Percentiles rank a stretch among this genome's conserved stretches.
Evolutionary conservation across 2,329 filamentous ascomycete genomes (phyloP).

Genomic region (Chalara sp.): DNA sequence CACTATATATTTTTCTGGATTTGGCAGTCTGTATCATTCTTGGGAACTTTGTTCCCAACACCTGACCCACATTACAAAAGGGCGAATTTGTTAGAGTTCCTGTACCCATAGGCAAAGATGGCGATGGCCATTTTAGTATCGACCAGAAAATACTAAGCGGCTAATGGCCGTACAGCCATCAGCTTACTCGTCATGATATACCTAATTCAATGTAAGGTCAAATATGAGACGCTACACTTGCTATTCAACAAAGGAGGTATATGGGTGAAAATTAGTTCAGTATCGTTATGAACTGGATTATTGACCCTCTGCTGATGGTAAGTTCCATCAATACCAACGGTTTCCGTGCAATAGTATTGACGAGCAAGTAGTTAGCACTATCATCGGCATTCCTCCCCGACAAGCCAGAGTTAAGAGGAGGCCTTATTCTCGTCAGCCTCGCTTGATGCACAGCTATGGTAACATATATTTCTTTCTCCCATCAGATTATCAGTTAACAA

Average conservation of each 20-base stretch:
- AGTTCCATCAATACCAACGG: not conserved
- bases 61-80: conserved; percentile 48
- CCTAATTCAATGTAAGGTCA: conserved; percentile 81
- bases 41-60: conserved; percentile 53
- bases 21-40: conserved; percentile 59
- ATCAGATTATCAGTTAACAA: not conserved
- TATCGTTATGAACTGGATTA: conserved; percentile 72
- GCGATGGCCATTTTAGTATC: not conserved
- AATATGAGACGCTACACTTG: conserved; percentile 66
- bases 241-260: conserved; percentile 54
- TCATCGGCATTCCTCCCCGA: conserved; percentile 64
- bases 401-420: conserved; percentile 49
- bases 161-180: conserved; percentile 48
- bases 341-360: too few relatives aligned
- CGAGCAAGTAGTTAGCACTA: conserved; percentile 40
- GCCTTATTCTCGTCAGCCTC: conserved; percentile 75
- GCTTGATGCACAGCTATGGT: conserved; percentile 86
- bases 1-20: conserved; percentile 57
- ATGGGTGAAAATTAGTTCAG: conserved; percentile 76
- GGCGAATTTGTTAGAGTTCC: conserved; percentile 58
- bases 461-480: not conserved
- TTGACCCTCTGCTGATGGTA: conserved; percentile 74
- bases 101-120: conserved; percentile 49
- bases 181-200: conserved; percentile 92
- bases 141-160: not conserved